phyloP scores from a whole-genome alignment of 805 yeast genomes.

The Candida nonsorbophila region DNA sequence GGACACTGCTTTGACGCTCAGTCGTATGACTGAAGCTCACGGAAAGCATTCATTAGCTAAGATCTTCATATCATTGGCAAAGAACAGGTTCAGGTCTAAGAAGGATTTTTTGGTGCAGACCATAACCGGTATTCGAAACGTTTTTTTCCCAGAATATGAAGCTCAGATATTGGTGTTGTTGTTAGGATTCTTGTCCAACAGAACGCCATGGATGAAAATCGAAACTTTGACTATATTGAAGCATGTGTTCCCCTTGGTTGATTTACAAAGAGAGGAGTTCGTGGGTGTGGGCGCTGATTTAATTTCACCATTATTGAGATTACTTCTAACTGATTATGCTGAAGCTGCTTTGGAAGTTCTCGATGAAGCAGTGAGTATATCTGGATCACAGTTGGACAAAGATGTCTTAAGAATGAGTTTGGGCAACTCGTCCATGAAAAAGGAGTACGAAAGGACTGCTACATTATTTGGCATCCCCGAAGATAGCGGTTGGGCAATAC shows the following conservation, averaged over 20 bases:
- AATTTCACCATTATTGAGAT: constrained; percentile 80
- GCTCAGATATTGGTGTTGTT: constrained; percentile 72
- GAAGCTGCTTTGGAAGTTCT: constrained; percentile 85
- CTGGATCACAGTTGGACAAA: constrained; percentile 86
- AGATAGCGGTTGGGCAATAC: constrained; percentile 95
- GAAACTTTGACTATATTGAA: constrained; percentile 77
- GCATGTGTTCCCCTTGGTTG: constrained; percentile 69
- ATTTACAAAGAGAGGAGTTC: constrained; percentile 72
- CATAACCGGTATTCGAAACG: constrained; percentile 59
- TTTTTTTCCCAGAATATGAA: constrained; percentile 69
- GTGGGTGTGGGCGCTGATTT: constrained; percentile 92
- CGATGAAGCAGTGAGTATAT: constrained; percentile 78
- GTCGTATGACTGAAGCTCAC: constrained; percentile 54
- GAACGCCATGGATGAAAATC: constrained; percentile 67
- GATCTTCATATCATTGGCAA: constrained; percentile 70
- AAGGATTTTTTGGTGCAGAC: constrained; percentile 83
- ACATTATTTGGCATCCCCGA: constrained; percentile 93
- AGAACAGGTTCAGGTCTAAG: constrained; percentile 80
- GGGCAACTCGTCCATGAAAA: constrained; percentile 73
- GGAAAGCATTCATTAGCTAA: constrained; percentile 59
- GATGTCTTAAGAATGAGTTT: constrained; percentile 89
- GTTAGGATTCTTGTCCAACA: constrained; percentile 75
- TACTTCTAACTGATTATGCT: constrained; percentile 78
- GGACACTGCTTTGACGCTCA: constrained; percentile 41
- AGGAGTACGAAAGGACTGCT: constrained; percentile 79